These are phyloP conservation scores for Cladophialophora exuberans DNA, from an alignment of 2,329 filamentous ascomycete species.

Conservation along the genomic window DNA sequence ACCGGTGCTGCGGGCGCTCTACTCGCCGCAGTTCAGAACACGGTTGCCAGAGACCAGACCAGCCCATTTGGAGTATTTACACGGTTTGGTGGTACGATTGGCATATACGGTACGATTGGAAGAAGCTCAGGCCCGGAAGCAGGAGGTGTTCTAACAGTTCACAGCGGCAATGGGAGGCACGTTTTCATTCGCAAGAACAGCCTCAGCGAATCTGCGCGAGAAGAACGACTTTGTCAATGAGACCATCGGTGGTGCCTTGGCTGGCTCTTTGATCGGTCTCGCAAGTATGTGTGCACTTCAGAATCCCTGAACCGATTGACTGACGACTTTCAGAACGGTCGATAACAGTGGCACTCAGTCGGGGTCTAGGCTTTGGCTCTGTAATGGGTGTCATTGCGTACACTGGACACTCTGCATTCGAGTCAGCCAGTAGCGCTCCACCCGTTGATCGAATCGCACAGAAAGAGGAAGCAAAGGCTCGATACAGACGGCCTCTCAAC, in stretches of 20 bases:
- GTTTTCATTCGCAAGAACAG: slow-evolving; percentile 76
- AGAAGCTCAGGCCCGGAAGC: background rate
- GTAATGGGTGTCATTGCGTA: slow-evolving; percentile 68
- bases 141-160: slow-evolving; percentile 22
- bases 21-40: slow-evolving; percentile 81
- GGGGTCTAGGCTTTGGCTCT: slow-evolving; percentile 62
- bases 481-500: slow-evolving; percentile 72
- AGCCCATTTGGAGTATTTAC: slow-evolving; percentile 81
- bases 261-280: slow-evolving; percentile 73
- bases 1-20: slow-evolving; percentile 71
- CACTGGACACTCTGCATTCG: slow-evolving; percentile 65
- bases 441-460: slow-evolving; percentile 72
- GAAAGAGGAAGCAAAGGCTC: slow-evolving; percentile 73
- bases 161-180: slow-evolving; percentile 72
- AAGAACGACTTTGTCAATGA: slow-evolving; percentile 80
- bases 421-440: slow-evolving; percentile 47
- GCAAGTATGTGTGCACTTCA: slow-evolving; percentile 57
- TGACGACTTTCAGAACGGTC: slow-evolving; percentile 56
- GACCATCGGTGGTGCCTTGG: slow-evolving; percentile 74
- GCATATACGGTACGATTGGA: slow-evolving; percentile 61
- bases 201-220: slow-evolving; percentile 81
- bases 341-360: slow-evolving; percentile 71
- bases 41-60: slow-evolving; percentile 78
- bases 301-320: slow-evolving; percentile 23
- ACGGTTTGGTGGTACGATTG: slow-evolving; percentile 74